Base-by-base conservation (phyloP, 768 basidiomycete genomes). In the Tulasnella sp. region DNA sequence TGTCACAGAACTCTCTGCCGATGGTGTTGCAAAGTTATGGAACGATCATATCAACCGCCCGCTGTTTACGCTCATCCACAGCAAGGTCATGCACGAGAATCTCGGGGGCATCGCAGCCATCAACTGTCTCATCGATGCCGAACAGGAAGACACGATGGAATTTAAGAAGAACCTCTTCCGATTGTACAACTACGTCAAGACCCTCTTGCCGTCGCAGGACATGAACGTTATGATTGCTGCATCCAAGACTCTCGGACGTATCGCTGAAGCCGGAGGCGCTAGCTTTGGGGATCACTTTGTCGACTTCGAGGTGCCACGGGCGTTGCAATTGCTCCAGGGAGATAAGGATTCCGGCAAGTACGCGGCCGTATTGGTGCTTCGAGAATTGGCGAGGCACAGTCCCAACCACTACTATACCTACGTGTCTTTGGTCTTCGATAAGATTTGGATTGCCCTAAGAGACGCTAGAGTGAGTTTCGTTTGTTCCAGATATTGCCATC, bases 211-310 rank as follows among this genome's bases (percentile, higher is more conserved):
- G 3, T 89, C 89, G 68, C 79, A 84, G 54, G 95, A 97, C 70
- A 81, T 91, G 67, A 86, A 88, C 70, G 83, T 99, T 68, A 97
- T 97, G 93, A 79, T 93, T 34, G 82, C 86, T 8, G 91, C 92
- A 1, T 91, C 93, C n/a, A 88, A 92, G 70, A 91, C 89, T 0
- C 79, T 93, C 27, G 92, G 92, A 0, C 79, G 83, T 66, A 94
- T 95, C 67, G 87, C 87, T 30, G 80, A 84, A 60, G 84, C 89
- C 26, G 88, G 88, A 21, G 89, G 88, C 2, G 78, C 81, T 0
- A 83, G 84, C 24, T 88, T 94, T 67, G 89, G 88, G 62, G 90
- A 94, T 67, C 77, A 82, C 3, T 92, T 94, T 67, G 90, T 95
- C 80, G 86, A 90, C 64, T 85, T 80, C 61, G 91, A 96, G 68